phyloP scores from a whole-genome alignment of 2,329 filamentous ascomycete species.

The Fusarium sp. region DNA sequence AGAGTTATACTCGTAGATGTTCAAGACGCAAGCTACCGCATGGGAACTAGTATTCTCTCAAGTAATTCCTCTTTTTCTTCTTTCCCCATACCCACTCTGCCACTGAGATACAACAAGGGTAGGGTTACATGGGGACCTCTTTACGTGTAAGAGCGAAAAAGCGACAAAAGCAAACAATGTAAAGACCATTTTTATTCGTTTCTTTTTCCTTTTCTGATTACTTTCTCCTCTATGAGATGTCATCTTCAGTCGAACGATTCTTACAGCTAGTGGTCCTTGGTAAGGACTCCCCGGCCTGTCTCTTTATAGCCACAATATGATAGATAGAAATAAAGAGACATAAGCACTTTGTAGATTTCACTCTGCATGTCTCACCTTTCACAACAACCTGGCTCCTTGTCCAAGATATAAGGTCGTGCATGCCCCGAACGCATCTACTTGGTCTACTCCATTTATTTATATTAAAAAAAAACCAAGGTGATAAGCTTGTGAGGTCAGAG shows the following conservation, averaged over 20 bases:
- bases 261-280: background rate
- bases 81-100: background rate
- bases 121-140: background rate
- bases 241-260: background rate
- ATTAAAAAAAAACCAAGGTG: background rate
- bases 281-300: background rate
- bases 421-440: constrained; percentile 6
- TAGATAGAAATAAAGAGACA: background rate
- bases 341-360: background rate
- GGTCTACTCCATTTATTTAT: constrained; percentile 3
- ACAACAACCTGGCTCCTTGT: constrained; percentile 11
- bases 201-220: background rate
- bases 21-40: background rate
- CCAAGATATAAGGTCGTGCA: constrained; percentile 33
- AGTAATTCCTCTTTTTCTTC: background rate
- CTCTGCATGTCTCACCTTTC: background rate
- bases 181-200: background rate
- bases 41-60: background rate
- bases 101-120: background rate
- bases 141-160: background rate
- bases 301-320: background rate
- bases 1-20: too few species aligned
- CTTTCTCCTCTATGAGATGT: background rate
- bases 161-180: background rate
- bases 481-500: too few species aligned